Conservation (phyloP, 495 filamentous ascomycete species). For the Cetradonia linearis region DNA sequence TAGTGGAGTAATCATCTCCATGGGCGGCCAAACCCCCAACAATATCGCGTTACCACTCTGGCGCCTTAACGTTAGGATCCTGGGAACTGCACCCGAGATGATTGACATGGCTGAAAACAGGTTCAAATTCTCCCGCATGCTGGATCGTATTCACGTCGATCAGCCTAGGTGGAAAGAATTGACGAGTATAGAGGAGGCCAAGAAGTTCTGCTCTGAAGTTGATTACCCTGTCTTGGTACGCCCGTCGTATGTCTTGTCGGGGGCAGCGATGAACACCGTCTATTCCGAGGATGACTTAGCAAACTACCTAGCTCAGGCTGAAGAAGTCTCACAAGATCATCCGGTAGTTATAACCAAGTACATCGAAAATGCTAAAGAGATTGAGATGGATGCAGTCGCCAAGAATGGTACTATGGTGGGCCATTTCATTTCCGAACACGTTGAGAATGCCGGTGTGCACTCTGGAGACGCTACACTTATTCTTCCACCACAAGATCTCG, state of each 20-base stretch:
- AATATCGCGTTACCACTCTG: constrained; percentile 90
- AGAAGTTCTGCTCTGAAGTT: constrained; percentile 75
- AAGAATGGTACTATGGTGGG: constrained; percentile 77
- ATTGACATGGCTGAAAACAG: constrained; percentile 96
- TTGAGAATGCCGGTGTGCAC: constrained; percentile 96
- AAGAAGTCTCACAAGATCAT: constrained; percentile 87
- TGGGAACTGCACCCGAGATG: constrained; percentile 97
- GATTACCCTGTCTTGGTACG: constrained; percentile 90
- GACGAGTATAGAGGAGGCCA: constrained; percentile 79
- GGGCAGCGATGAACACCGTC: constrained; percentile 99
- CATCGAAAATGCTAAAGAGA: constrained; percentile 94
- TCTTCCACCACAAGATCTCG: constrained; percentile 92
- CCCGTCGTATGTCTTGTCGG: constrained; percentile 94
- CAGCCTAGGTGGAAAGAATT: constrained; percentile 97
- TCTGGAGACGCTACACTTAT: constrained; percentile 95
- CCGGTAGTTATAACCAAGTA: constrained; percentile 99
- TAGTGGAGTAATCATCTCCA: constrained; percentile 87
- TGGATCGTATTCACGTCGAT: constrained; percentile 89
- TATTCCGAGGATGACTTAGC: constrained; percentile 84
- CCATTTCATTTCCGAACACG: constrained; percentile 93
- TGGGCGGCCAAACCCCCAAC: constrained; percentile 97
- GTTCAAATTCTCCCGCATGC: constrained; percentile 96
- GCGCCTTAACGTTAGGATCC: constrained; percentile 78
- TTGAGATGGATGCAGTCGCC: constrained; percentile 93
- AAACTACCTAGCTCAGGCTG: constrained; percentile 81